Evolutionary conservation across 23 red algal species (phyloP).

Genomic region (Gracilariopsis chorda): DNA sequence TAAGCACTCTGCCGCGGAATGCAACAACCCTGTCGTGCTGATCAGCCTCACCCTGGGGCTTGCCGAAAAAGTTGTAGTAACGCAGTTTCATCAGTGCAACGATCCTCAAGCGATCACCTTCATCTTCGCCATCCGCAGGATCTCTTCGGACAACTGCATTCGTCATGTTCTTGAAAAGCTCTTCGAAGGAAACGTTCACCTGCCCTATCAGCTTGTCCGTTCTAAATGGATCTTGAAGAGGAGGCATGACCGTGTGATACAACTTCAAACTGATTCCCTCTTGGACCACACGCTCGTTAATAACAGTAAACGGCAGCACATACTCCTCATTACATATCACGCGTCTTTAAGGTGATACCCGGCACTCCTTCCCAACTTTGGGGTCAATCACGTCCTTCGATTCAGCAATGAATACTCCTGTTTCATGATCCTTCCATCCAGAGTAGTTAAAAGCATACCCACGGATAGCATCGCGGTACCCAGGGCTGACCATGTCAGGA

Average conservation of each 20-base stretch:
- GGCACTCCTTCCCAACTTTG: conserved; percentile 42
- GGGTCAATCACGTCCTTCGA: conserved; percentile 46
- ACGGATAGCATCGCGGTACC: conserved; percentile 60
- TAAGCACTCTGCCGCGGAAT: conserved; percentile 66
- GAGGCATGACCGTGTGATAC: conserved; percentile 37
- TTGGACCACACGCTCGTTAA: conserved; percentile 40
- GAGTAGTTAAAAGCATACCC: conserved; percentile 63
- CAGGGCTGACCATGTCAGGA: conserved; percentile 24
- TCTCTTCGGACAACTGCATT: conserved; percentile 57
- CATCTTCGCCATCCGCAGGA: conserved; percentile 56
- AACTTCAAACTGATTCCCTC: conserved; percentile 57
- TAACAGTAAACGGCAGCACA: conserved; percentile 48
- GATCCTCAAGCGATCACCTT: conserved; percentile 42
- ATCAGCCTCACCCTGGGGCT: conserved; percentile 35
- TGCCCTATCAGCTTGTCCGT: conserved; percentile 56
- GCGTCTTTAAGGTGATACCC: conserved; percentile 29
- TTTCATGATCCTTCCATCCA: background rate
- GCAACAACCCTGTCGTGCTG: conserved; percentile 58
- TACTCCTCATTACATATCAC: conserved; percentile 76
- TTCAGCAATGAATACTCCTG: conserved; percentile 28
- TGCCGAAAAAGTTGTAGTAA: conserved; percentile 91
- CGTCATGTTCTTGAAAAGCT: conserved; percentile 44
- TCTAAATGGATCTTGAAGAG: background rate
- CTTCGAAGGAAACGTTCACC: conserved; percentile 41
- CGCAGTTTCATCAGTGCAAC: conserved; percentile 69